Evolutionary conservation across 2,329 filamentous ascomycete genomes (phyloP), one percentile per base, ranked within the genome.

Genomic region (Diaporthe sp.): DNA sequence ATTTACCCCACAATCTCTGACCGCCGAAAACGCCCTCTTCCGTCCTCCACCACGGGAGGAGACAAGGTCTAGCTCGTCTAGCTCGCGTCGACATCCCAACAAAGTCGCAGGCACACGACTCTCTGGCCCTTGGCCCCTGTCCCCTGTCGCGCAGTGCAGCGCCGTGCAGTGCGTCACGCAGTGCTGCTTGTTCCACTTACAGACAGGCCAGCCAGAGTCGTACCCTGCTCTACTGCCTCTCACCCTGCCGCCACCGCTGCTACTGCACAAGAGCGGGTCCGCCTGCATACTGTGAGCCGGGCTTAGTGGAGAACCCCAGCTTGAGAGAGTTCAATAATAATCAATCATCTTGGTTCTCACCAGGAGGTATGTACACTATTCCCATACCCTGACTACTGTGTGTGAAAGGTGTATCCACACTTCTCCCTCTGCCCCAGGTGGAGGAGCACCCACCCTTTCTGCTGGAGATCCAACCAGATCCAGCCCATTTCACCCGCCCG

Each of bases 1-100:
- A 42, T 68, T 71, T 77, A 77, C 77, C 75, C 77, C 77, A 76
- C 76, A 77, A 55, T 77, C 62, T 70, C 55, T 78, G 75, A 75
- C 77, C 77, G 77, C 77, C 74, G 74, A 77, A 73, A 49, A 74
- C 69, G 34, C 69, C 58, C 58, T 25, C 46, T 75, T 46, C 46
- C 34, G 51, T 51, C 69, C 69, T 55, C 62, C 44, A 49, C 71
- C 31, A 44, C 59, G 49, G 58, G 59, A 55, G 42, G 59, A 72
- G 37, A 44, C 22, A 73, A 67, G 51, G 59, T 53, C 42, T 44
- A 68, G 55, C 49, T 69, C 57, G 59, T 53, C 42, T 44, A 68
- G 55, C 49, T 69, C 57, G 44, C 28, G 37, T 68, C 34, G 53
- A 62, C 70, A 73, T 39, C 49, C 62, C 51, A 49, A 51, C 49